These are phyloP conservation scores for Eimeria mitis DNA, from an alignment of 169 alveolate genomes.

Conservation along the genomic window DNA sequence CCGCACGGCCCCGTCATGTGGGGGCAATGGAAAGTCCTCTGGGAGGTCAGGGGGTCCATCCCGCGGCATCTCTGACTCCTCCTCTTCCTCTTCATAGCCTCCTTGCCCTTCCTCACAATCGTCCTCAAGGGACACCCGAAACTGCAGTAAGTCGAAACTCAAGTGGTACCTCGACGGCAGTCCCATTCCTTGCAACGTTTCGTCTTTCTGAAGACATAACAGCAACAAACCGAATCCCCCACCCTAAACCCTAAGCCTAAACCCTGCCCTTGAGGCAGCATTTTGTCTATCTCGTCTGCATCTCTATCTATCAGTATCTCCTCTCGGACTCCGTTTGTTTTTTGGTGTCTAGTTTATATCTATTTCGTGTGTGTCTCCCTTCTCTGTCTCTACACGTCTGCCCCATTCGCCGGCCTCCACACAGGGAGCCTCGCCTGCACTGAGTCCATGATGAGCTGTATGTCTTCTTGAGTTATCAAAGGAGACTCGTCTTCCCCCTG, in stretches of 20 bases:
- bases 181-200: conserved; percentile 83
- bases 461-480: conserved; percentile 82
- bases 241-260: neutral
- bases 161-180: conserved; percentile 85
- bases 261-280: neutral
- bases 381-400: neutral
- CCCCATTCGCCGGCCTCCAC: neutral
- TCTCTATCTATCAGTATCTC: neutral
- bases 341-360: neutral
- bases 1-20: neutral
- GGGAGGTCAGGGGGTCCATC: conserved; percentile 34
- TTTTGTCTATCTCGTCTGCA: neutral
- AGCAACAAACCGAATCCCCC: no score
- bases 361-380: neutral
- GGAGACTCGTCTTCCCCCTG: conserved; percentile 70
- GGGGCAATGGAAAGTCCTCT: conserved; percentile 39
- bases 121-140: conserved; percentile 84
- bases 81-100: neutral
- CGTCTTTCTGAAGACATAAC: conserved; percentile 76
- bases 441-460: conserved; percentile 84
- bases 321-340: neutral
- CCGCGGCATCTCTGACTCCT: neutral
- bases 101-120: conserved; percentile 58
- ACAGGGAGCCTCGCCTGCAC: conserved; percentile 77
- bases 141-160: conserved; percentile 84